Percentiles rank a stretch among this genome's conserved stretches.
These are phyloP conservation scores for Claviceps pusilla DNA, from an alignment of 2,329 filamentous ascomycete genomes.

Conservation along the genomic window DNA sequence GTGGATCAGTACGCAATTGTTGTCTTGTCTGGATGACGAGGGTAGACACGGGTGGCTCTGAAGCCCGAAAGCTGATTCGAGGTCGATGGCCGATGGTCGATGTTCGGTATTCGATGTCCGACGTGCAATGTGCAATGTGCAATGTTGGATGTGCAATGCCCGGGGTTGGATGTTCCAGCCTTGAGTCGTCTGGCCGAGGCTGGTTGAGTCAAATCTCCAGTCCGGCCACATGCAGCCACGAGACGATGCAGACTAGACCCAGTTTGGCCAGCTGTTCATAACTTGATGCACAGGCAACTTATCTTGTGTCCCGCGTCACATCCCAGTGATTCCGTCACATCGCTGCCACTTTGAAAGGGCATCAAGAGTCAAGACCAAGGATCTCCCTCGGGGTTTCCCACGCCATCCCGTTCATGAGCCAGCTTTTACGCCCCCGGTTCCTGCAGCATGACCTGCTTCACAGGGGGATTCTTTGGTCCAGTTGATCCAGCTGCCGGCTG, in stretches of 20 bases:
- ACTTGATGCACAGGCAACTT: too few species aligned
- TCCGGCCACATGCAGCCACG: conserved; percentile 1
- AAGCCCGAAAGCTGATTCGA: not conserved
- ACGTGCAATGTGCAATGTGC: not conserved
- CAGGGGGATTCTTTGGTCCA: not conserved
- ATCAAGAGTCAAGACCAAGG: not conserved
- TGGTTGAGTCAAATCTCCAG: not conserved
- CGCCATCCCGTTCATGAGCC: not conserved
- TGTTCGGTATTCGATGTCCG: not conserved
- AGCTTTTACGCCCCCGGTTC: not conserved
- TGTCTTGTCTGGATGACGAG: not conserved
- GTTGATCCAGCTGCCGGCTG: not conserved
- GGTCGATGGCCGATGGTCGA: too few species aligned
- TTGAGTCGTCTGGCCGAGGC: not conserved
- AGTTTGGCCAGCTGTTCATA: not conserved
- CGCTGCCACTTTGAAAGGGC: not conserved
- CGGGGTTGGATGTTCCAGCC: not conserved
- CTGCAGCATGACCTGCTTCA: conserved; percentile 2
- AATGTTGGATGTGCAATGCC: too few species aligned
- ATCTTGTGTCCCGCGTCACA: not conserved
- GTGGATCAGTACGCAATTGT: not conserved
- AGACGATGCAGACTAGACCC: not conserved
- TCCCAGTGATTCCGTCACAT: not conserved
- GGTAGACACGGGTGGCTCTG: not conserved
- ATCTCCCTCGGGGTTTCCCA: not conserved